Base-by-base conservation (phyloP, 768 basidiomycete genomes). In the Sarcodon sp. region DNA sequence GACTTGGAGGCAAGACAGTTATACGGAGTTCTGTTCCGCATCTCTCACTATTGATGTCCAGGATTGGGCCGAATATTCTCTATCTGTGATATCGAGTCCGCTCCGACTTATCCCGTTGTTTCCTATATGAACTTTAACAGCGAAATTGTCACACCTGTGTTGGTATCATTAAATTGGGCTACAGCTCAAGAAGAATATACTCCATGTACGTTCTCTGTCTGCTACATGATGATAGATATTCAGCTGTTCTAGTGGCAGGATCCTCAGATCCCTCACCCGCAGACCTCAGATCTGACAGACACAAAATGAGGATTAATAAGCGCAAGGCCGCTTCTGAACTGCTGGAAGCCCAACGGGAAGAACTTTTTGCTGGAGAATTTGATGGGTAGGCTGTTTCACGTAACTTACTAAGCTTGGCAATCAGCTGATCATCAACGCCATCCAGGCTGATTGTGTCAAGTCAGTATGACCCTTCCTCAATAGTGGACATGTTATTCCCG, bases 1-100 rank as follows among this genome's bases (percentile, higher is more conserved):
- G 93, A 31, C 73, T 97, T 67, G 93, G 87, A 62, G 87, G 90
- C 82, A 54, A 50, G 70, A 55, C 10, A 7, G 32, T 33, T 9
- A 33, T 9, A 9, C 21, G n/a, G 47, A 45, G 36, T 5, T 18
- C 4, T 15, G 7, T 12, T n/a, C 45, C 37, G 13, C 50, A 18
- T 18, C 12, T 34, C 8, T 33, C 36, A 43, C 5, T 6, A 7
- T 16, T 8, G 38, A 7, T 35, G 46, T 37, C 1, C 54, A 90
- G 91, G 87, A 27, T 66, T 79, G 56, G 96, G 94, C 15, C 75
- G 78, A 45, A 66, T 98, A 8, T 69, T 97, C 52, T 79, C 85
- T 1, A 80, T 99, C 52, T 87, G 83, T 54, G 88, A 93, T 52
- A 77, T 82, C 33, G 94, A 97, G 56, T 89, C 87, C 10, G 92